Base-by-base conservation (phyloP, 1,284 basidiomycete species). In the Moesziomyces aphidis region DNA sequence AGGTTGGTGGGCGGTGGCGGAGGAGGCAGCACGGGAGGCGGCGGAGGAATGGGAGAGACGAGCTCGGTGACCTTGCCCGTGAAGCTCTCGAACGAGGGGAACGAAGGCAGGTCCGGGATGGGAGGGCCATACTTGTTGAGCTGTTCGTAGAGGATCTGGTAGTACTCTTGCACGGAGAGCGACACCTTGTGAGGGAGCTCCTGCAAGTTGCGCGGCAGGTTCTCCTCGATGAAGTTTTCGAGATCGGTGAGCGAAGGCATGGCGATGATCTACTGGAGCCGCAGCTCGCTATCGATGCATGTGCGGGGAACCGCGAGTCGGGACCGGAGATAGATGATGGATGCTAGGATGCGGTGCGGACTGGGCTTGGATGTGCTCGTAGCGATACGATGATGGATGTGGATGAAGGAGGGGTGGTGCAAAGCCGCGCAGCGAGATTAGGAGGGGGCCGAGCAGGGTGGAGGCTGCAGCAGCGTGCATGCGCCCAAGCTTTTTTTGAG, bases 241-340 rank as follows among this genome's bases (percentile, higher is more conserved):
- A 82, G 64, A 48, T 80, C 79, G n/a, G 61, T 56, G 47, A 82
- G 73, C 9, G 76, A 72, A 5, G 75, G 79, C 80, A 82, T 80
- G 49, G 17, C 51, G 59, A 13, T 15, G 31, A 8, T 52, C 43
- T 51, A 51, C 45, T n/a, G 47, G 4, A 28, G 28, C 24, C 21
- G 50, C 36, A 43, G 24, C 23, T 54, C n/a, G 39, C 22, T 23
- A 21, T 17, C 46, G 23, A 43, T 47, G 53, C 24, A 44, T 36
- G 51, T 28, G 15, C 23, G 19, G 26, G 26, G 26, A 28, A 5
- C 26, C 7, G 26, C 26, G 26, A 28, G 8, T 7, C 6, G 8
- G 26, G 26, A 1, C 0, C 7, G 26, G 26, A 28, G 5, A 28
- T 6, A 28, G 26, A 7, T 28, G 26, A 8, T 7, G 36, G 10